Conservation (phyloP, 352 stramenopile genomes). For the Globisporangium carolinianum region DNA sequence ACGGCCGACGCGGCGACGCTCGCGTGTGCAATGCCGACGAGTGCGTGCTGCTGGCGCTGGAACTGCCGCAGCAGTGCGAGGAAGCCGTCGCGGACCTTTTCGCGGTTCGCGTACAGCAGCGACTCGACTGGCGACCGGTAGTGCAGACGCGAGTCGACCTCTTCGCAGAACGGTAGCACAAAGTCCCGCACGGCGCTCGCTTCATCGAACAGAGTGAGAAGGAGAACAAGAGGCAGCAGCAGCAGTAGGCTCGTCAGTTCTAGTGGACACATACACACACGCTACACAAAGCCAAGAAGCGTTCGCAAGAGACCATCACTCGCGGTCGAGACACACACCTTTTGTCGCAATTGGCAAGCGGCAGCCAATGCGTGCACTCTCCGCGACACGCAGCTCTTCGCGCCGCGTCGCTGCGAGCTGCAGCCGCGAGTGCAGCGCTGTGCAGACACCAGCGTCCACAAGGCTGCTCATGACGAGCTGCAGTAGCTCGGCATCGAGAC, state of each 20-base stretch:
- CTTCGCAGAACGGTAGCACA: constrained; percentile 57
- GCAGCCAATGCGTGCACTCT: constrained; percentile 47
- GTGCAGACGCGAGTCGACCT: constrained; percentile 59
- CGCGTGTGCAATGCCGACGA: constrained; percentile 32
- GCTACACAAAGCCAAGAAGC: too few species aligned
- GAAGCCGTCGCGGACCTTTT: constrained; percentile 59
- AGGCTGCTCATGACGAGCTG: constrained; percentile 18
- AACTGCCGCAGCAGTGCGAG: constrained; percentile 47
- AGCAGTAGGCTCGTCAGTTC: neutral
- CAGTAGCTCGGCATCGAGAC: constrained; percentile 29
- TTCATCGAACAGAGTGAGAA: constrained; percentile 3
- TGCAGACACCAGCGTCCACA: constrained; percentile 20
- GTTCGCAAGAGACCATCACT: too few species aligned
- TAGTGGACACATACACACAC: too few species aligned
- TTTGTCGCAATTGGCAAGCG: constrained; percentile 49
- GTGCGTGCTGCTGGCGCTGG: constrained; percentile 49
- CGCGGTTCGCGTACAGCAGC: constrained; percentile 55
- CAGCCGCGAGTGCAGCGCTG: constrained; percentile 22
- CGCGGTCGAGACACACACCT: constrained; percentile 9
- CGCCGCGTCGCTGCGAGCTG: constrained; percentile 18
- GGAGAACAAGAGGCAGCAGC: neutral
- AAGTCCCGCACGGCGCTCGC: constrained; percentile 43
- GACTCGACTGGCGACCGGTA: constrained; percentile 46
- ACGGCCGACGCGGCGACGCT: constrained; percentile 19
- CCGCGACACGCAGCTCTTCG: constrained; percentile 40